Percentiles rank a stretch among this genome's conserved stretches.
These are phyloP conservation scores for Tetrahymena borealis DNA, from an alignment of 73 alveolate genomes.

Conservation along the genomic window DNA sequence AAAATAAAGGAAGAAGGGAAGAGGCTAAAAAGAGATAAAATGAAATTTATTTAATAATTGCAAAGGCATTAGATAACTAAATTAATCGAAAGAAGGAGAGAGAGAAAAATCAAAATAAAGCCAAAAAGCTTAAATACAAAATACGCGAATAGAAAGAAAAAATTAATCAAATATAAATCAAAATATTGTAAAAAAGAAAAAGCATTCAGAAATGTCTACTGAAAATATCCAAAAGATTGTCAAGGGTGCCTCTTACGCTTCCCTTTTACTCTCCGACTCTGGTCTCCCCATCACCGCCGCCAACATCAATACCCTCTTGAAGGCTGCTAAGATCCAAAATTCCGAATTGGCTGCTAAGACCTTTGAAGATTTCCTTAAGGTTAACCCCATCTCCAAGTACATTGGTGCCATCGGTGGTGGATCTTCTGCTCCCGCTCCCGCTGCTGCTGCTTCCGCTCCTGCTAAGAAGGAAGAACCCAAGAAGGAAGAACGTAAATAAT, in stretches of 20 bases:
- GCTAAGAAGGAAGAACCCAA: conserved; percentile 2
- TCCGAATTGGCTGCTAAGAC: neutral
- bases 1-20: neutral
- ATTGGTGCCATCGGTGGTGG: neutral
- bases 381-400: neutral
- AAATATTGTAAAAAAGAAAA: neutral
- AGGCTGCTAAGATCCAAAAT: neutral
- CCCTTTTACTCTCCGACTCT: neutral
- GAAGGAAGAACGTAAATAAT: neutral
- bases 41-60: neutral
- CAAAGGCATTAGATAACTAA: neutral
- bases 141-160: neutral
- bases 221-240: neutral
- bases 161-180: neutral
- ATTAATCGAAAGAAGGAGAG: conserved; percentile 2
- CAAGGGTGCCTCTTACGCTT: conserved; percentile 3
- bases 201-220: neutral
- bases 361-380: neutral
- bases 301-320: neutral
- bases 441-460: neutral
- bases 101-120: neutral
- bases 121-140: conserved; percentile 1
- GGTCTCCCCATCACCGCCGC: neutral
- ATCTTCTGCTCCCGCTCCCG: neutral
- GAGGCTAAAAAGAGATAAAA: conserved; percentile 1